Evolutionary conservation across 1,284 basidiomycete genomes (phyloP), one percentile per base, ranked within the genome.

Genomic region (Trichosporon sp.): DNA sequence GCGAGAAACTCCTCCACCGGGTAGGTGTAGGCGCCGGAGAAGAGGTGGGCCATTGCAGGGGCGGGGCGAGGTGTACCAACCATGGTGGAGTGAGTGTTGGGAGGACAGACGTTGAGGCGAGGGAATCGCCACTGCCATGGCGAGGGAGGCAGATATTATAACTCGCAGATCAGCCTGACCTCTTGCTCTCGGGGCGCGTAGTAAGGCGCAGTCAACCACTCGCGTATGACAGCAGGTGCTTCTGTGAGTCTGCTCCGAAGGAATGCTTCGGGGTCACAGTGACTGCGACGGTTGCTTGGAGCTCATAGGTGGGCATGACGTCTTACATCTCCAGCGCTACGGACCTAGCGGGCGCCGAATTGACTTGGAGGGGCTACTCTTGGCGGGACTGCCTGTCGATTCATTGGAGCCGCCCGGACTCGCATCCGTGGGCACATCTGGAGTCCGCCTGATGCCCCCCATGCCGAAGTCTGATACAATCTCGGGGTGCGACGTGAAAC

Each of bases 1-100:
- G 56, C 56, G 31, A 61, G 11, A 31, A 61, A 61, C 56, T 61
- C 56, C 31, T 61, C 56, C 31, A 61, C 56, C 4, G 56, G 56
- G 16, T 32, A 61, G 2, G 56, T 61, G 32, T 61, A 61, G 4
- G 56, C 56, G 56, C 56, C 56, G 56, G 26, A 35, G 56, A 61
- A 61, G 56, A 14, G 26, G 31, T 61, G 56, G 7, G 35, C 31
- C 56, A 61, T 61, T 2, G 31, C 5, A 12, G 56, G 56, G 14
- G 35, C 56, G 4, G 56, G 31, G 14, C 56, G 56, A 35, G 56
- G 56, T 12, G 56, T 61, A 31, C 56, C 56, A 21, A 61, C 56
- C 56, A 61, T 61, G 2, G 12, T 61, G 31, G 32, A 16, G 7
- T 61, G 11, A 16, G 31, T 4, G 56, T 12, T 21, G 1, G 5